Base-by-base conservation (phyloP, 768 basidiomycete species). In the Flagelloscypha sp. region DNA sequence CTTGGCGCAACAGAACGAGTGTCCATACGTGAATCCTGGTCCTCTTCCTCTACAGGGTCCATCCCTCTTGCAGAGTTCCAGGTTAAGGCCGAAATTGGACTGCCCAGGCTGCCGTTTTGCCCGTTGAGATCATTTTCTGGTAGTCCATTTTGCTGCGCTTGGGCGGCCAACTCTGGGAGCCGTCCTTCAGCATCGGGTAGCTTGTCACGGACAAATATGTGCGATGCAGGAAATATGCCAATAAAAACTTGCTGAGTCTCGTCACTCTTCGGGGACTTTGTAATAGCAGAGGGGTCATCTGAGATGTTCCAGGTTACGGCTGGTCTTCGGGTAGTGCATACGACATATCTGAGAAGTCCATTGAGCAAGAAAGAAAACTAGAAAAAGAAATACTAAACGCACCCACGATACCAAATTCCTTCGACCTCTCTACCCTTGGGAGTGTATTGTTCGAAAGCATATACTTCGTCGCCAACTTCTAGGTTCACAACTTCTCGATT, bases 381-480 rank as follows among this genome's bases (percentile, higher is more conserved):
- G 39, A 36, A 37, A 19, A 30, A 35, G 11, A 17, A 40, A 12
- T 24, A 45, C 20, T 34, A 44, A 41, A 75, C 85, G 57, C 56
- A 95, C 85, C 94, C 94, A 63, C 94, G 70, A 59, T 89, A 97
- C 94, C 94, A 98, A 11, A 78, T 58, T 13, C 80, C 81, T 37
- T 85, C 84, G 9, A 74, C 75, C 35, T 86, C 84, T 50, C 81
- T 84, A 38, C 64, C 70, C 33, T 65, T 65, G 8, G 83, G 80
- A 0, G 70, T 79, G 56, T 90, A 93, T 53, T 81, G 81, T 63
- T 98, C 94, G 50, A 97, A 97, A 12, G 92, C 90, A 59, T 97
- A 97, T 22, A 98, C 79, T 54, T 97, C 93, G 57, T 95, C 93
- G 30, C 94, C 94, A 19, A 97, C 84, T 47, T 95, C 92, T 37